Evolutionary conservation across 2,329 filamentous ascomycete species (phyloP).

Genomic region (Cryphonectria carpinicola): DNA sequence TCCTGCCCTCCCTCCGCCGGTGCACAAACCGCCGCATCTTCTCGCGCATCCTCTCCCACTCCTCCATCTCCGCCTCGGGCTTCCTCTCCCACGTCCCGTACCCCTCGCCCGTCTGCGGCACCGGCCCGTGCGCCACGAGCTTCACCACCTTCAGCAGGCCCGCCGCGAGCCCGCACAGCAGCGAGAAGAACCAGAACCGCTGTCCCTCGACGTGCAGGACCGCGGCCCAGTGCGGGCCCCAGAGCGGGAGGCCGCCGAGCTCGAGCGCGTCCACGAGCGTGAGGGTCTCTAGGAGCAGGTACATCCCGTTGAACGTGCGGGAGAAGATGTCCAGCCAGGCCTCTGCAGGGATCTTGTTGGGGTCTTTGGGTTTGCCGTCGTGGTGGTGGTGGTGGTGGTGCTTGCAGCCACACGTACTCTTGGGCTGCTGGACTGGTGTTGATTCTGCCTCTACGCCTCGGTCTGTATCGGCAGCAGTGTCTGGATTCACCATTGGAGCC

Average conservation of each 20-base stretch:
- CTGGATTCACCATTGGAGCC: neutral
- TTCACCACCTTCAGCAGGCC: conserved; percentile 47
- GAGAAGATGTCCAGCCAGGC: conserved; percentile 58
- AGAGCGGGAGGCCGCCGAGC: conserved; percentile 52
- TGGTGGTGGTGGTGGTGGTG: conserved; percentile 29
- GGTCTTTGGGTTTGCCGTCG: conserved; percentile 25
- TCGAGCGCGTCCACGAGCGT: conserved; percentile 60
- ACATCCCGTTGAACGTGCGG: conserved; percentile 66
- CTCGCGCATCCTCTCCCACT: conserved; percentile 39
- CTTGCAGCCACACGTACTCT: conserved; percentile 36
- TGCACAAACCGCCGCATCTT: conserved; percentile 41
- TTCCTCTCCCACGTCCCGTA: conserved; percentile 36
- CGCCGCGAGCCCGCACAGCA: conserved; percentile 55
- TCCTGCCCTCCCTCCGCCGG: conserved; percentile 40
- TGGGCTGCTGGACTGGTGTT: neutral
- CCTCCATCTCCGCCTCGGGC: conserved; percentile 30
- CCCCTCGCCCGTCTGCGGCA: conserved; percentile 38
- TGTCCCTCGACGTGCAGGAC: conserved; percentile 62
- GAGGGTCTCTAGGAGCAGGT: conserved; percentile 67
- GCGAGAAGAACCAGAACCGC: conserved; percentile 70
- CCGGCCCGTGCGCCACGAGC: conserved; percentile 41
- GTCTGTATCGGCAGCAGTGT: neutral
- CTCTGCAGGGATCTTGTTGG: conserved; percentile 36
- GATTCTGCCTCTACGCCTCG: neutral
- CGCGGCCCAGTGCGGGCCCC: conserved; percentile 53